phyloP scores from a whole-genome alignment of 208 protist species.

The Acanthamoeba healyi region DNA sequence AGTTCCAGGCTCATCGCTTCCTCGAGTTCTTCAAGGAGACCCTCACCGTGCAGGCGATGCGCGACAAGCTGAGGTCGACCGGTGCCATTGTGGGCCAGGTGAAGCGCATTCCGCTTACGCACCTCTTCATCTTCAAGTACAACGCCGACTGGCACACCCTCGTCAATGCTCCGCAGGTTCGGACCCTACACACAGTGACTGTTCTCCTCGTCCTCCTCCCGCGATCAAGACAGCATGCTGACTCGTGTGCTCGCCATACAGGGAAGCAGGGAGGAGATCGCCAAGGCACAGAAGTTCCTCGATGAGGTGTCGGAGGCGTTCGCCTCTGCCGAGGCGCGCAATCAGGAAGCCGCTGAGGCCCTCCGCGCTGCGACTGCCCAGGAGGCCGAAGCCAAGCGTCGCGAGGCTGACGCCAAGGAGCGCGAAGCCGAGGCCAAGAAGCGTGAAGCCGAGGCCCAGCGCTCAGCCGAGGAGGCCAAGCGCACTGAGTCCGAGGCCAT shows the following conservation, averaged over 20 bases:
- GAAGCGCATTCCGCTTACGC: slow-evolving; percentile 25
- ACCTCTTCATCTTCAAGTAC: slow-evolving; percentile 71
- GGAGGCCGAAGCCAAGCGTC: slow-evolving; percentile 58
- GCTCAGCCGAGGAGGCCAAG: slow-evolving; percentile 6
- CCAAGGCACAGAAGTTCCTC: slow-evolving; percentile 37
- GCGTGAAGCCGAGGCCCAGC: slow-evolving; percentile 27
- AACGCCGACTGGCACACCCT: slow-evolving; percentile 46
- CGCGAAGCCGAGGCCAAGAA: slow-evolving; percentile 45
- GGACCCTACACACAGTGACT: too few species aligned
- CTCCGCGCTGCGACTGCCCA: slow-evolving; percentile 20
- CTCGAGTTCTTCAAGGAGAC: slow-evolving; percentile 79
- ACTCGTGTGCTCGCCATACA: neutral
- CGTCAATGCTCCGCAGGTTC: slow-evolving; percentile 73
- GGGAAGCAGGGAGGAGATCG: slow-evolving; percentile 60
- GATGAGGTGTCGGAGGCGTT: slow-evolving; percentile 63
- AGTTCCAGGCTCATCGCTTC: slow-evolving; percentile 80
- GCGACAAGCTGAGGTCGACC: slow-evolving; percentile 72
- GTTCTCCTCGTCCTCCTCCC: too few species aligned
- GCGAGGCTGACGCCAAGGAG: slow-evolving; percentile 59
- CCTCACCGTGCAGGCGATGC: slow-evolving; percentile 73
- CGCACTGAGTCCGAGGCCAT: slow-evolving; percentile 66
- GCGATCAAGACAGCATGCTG: too few species aligned
- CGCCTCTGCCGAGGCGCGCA: slow-evolving; percentile 22
- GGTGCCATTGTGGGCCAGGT: slow-evolving; percentile 21
- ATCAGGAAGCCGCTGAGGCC: slow-evolving; percentile 21